Conservation (phyloP, 192 early-diverging fungal genomes). For the Coemansia sp. region DNA sequence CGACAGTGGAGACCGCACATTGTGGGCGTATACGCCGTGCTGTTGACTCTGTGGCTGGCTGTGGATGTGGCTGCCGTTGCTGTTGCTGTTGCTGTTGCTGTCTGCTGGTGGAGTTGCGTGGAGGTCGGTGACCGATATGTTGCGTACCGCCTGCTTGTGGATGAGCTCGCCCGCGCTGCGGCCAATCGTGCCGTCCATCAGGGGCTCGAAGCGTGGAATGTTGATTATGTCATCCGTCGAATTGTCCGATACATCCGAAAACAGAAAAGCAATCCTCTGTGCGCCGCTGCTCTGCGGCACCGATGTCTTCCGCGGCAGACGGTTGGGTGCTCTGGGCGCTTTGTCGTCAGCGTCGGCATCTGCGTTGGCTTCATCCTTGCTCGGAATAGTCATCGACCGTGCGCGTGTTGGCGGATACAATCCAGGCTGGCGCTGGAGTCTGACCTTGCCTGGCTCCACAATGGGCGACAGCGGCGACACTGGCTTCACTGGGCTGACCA, state of each 20-base stretch:
- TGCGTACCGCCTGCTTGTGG: slow-evolving; percentile 43
- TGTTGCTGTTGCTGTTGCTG: neutral
- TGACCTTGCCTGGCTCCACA: neutral
- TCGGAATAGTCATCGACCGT: slow-evolving; percentile 44
- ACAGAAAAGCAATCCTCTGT: neutral
- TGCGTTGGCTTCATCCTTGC: slow-evolving; percentile 5
- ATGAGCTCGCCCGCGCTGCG: slow-evolving; percentile 38
- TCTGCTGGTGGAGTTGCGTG: neutral
- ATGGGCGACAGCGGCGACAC: neutral
- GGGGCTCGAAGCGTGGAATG: slow-evolving; percentile 29
- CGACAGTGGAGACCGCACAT: neutral
- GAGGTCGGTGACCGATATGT: slow-evolving; percentile 21
- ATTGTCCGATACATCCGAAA: slow-evolving; percentile 8
- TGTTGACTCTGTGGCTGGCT: neutral
- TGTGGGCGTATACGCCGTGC: neutral
- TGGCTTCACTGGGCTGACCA: slow-evolving; percentile 1
- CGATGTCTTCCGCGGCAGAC: slow-evolving; percentile 16
- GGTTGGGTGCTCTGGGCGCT: neutral
- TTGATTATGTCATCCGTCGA: slow-evolving; percentile 25
- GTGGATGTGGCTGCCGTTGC: neutral
- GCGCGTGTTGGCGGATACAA: slow-evolving; percentile 24
- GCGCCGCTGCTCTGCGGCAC: slow-evolving; percentile 12
- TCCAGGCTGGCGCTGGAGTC: neutral
- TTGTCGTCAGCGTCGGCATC: neutral
- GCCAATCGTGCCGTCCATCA: slow-evolving; percentile 8